Evolutionary conservation across 768 basidiomycete genomes (phyloP).

Genomic region (Boletus huronensis): DNA sequence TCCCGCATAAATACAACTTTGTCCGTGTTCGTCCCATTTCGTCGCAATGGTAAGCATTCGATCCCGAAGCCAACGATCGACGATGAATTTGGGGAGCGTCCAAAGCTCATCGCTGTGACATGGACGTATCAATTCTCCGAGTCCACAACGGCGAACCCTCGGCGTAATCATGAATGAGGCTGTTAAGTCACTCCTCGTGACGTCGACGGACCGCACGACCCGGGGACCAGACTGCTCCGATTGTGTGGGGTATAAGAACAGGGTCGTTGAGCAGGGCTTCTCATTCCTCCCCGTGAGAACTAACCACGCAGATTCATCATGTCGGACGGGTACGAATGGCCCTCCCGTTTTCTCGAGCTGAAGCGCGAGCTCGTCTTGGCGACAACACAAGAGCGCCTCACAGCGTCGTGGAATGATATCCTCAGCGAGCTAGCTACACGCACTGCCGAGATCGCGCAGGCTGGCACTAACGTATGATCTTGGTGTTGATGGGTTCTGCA

Average conservation of each 20-base stretch:
- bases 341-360: conserved; percentile 49
- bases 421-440: conserved; percentile 46
- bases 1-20: not conserved
- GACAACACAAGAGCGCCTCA: conserved; percentile 47
- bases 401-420: conserved; percentile 56
- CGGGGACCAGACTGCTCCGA: not conserved
- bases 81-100: not conserved
- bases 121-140: too few relatives aligned
- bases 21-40: not conserved
- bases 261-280: not conserved
- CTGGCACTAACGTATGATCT: conserved; percentile 49
- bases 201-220: not conserved
- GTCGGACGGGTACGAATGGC: conserved; percentile 13
- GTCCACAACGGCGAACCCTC: conserved; percentile 11
- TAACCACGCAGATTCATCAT: conserved; percentile 6
- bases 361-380: conserved; percentile 54
- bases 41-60: not conserved
- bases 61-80: too few relatives aligned
- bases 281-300: not conserved
- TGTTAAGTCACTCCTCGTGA: not conserved
- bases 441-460: conserved; percentile 42
- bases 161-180: not conserved
- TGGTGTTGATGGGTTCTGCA: not conserved
- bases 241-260: conserved; percentile 12
- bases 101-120: too few relatives aligned